A percentile compares a stretch with the other conserved stretches of the same genome.
Conservation (phyloP, 164 flowering plant genomes). For the Aristolochia californica region DNA sequence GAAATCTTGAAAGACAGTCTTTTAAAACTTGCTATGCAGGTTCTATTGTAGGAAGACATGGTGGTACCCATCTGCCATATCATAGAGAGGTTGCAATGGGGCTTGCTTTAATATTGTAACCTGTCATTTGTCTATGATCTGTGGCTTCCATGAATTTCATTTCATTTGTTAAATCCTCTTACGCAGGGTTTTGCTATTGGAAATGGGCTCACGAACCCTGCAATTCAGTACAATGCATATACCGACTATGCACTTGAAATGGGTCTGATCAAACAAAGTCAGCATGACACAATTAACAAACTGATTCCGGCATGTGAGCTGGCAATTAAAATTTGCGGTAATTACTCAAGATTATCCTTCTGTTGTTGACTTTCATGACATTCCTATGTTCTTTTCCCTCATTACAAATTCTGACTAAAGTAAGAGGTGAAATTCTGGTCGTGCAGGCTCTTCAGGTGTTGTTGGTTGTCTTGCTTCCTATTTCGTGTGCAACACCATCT, state of each 20-base stretch:
- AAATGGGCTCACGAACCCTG: constrained; percentile 73
- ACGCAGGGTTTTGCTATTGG: constrained; percentile 78
- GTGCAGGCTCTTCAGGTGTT: constrained; percentile 48
- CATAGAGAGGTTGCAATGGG: too few relatives aligned
- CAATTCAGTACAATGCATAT: constrained; percentile 56
- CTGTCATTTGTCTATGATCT: too few relatives aligned
- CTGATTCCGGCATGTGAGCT: constrained; percentile 39
- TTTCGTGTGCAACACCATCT: constrained; percentile 42
- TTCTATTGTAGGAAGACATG: too few relatives aligned
- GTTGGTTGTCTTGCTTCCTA: constrained; percentile 49
- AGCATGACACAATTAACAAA: constrained; percentile 29
- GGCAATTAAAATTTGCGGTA: constrained; percentile 58
- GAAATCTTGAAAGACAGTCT: too few relatives aligned
- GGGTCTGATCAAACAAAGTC: constrained; percentile 36
- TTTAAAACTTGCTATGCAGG: too few relatives aligned
- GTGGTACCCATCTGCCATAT: too few relatives aligned
- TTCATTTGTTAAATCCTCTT: neutral
- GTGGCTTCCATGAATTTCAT: too few relatives aligned
- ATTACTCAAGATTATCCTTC: constrained; percentile 4
- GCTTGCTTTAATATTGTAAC: too few relatives aligned
- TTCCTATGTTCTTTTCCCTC: neutral
- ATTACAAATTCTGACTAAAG: neutral
- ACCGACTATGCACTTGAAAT: constrained; percentile 65
- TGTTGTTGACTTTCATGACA: neutral
- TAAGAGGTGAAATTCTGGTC: neutral